Conservation (phyloP, 345 rosid species). For the Excoecaria agallocha region DNA sequence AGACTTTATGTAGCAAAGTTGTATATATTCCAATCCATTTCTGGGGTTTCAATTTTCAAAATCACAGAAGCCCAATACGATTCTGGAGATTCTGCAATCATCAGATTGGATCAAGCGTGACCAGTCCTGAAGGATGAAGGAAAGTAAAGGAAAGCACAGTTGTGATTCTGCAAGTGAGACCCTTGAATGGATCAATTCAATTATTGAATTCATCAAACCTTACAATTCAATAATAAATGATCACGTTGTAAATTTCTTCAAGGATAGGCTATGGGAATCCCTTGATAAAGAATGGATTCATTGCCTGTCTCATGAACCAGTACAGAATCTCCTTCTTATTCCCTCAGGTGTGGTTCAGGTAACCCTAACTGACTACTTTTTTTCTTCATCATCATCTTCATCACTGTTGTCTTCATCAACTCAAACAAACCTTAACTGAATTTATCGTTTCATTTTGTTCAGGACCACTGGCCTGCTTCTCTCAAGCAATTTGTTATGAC, state of each 20-base stretch:
- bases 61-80: too few relatives aligned
- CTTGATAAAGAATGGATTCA: conserved; percentile 72
- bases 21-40: too few relatives aligned
- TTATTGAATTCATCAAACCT: conserved; percentile 56
- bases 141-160: conserved; percentile 31
- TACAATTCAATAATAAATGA: conserved; percentile 53
- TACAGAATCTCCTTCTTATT: conserved; percentile 58
- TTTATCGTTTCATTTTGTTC: neutral
- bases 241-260: conserved; percentile 82
- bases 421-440: neutral
- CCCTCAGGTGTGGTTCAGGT: conserved; percentile 77
- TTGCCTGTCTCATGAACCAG: conserved; percentile 59
- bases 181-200: conserved; percentile 69
- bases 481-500: conserved; percentile 59
- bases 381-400: neutral
- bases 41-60: too few relatives aligned
- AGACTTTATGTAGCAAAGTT: too few relatives aligned
- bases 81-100: too few relatives aligned
- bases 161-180: conserved; percentile 64
- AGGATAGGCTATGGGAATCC: conserved; percentile 74
- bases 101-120: neutral
- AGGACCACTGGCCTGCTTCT: conserved; percentile 91
- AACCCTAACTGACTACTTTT: neutral
- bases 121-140: neutral
- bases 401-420: neutral